Base-by-base conservation (phyloP, 257 asterid species). In the Rehmannia glutinosa region DNA sequence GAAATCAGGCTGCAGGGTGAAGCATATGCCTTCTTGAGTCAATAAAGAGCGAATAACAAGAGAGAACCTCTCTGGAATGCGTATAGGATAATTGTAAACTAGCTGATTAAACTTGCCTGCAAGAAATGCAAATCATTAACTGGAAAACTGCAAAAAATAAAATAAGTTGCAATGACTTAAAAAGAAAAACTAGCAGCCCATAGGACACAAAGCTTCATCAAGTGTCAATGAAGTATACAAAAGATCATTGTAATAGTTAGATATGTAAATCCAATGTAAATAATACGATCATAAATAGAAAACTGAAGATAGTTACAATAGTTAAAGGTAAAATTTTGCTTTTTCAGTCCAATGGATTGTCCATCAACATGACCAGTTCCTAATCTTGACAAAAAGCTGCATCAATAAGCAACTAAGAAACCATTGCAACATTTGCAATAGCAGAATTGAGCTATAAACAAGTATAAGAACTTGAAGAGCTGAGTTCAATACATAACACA, bases 21-120 rank as follows among this genome's bases (percentile, higher is more conserved):
- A 88, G 87, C 99, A 93, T 70, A 93, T 93, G 73, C 99, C 99
- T 86, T 93, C 99, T 85, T 93, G 99, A 80, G 99, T 93, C 88
- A 93, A 88, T 66, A 93, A 75, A 65, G 99, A 81, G 30, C 99
- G 97, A 74, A 93, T 93, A 65, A 93, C 99, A 59, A 93, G 97
- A 70, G 99, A 93, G 76, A 93, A 93, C 81, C 99, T 88, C 88
- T 93, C 99, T 20, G 99, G 99, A 61, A 93, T 93, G 38, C 96
- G 94, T 64, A 93, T 93, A 33, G 99, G 99, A 69, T 88, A 93
- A 67, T 93, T 93, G 87, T 93, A 93, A 63, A 93, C 97, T 25
- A 93, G 86, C 74, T 93, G 99, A 70, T 93, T 93, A 75, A 93
- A 93, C 78, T 93, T 93, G 3, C 96, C 99, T 93, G 95, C 80